A percentile compares a stretch with the other conserved stretches of the same genome.
Evolutionary conservation across 208 protist species (phyloP).

Genomic region (Histomonas meleagridis): DNA sequence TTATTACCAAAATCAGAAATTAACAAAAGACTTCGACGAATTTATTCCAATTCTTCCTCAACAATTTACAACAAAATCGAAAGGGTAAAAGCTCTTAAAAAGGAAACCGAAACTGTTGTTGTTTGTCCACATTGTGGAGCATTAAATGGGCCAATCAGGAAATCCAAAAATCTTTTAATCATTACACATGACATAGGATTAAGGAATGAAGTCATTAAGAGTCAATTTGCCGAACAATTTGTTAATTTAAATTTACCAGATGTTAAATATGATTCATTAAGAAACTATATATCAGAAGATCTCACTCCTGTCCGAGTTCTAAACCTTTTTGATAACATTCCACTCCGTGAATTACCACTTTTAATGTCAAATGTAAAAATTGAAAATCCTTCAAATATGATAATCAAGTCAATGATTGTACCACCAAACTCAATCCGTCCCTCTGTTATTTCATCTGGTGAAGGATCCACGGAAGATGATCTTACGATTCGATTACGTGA

Average conservation of each 20-base stretch:
- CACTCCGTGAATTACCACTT: constrained; percentile 70
- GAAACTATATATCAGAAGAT: constrained; percentile 38
- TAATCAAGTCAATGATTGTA: constrained; percentile 77
- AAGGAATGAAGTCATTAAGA: constrained; percentile 37
- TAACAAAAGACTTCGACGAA: background rate
- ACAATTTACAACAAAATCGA: background rate
- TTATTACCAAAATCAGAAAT: constrained; percentile 43
- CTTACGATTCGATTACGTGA: constrained; percentile 74
- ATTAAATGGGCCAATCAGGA: constrained; percentile 71
- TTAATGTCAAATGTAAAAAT: constrained; percentile 56
- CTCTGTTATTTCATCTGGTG: constrained; percentile 60
- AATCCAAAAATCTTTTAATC: constrained; percentile 57
- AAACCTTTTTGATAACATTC: constrained; percentile 59
- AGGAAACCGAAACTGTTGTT: constrained; percentile 49
- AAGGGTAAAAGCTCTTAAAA: constrained; percentile 7
- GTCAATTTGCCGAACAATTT: constrained; percentile 36
- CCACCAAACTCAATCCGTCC: constrained; percentile 88
- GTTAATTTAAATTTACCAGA: constrained; percentile 6
- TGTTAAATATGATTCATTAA: constrained; percentile 6
- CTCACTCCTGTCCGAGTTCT: constrained; percentile 33
- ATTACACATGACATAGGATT: constrained; percentile 58
- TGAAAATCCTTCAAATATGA: constrained; percentile 64
- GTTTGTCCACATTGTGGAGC: constrained; percentile 75
- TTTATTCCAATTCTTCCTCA: background rate
- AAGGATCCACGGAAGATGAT: constrained; percentile 88